A percentile compares a stretch with the other conserved stretches of the same genome.
Conservation (phyloP, 2,329 filamentous ascomycete species). For the Arthrobotrys conoides region DNA sequence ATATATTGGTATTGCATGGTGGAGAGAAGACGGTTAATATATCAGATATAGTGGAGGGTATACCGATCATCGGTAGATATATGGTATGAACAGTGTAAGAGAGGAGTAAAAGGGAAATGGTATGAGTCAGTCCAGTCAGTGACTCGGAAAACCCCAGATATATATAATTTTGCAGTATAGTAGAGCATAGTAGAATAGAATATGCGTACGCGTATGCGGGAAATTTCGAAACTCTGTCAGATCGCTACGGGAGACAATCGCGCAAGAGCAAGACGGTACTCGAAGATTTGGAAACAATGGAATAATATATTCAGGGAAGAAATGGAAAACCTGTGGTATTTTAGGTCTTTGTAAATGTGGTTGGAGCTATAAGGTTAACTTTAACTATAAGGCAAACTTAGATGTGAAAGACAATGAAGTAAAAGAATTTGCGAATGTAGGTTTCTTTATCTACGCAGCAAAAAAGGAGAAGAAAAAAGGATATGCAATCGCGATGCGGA, state of each 20-base stretch:
- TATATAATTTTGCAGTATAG: background rate
- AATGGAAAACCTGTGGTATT: background rate
- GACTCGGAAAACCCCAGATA: background rate
- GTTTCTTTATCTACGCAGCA: background rate
- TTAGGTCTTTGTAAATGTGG: background rate
- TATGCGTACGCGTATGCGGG: too few relatives aligned
- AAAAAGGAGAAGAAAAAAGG: background rate
- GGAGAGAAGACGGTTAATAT: conserved; percentile 14
- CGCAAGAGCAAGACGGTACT: conserved; percentile 15
- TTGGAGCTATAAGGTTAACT: background rate
- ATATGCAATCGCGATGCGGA: conserved; percentile 1
- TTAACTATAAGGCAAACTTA: conserved; percentile 9
- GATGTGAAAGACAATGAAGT: background rate
- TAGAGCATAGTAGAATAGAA: conserved; percentile 2
- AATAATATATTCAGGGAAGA: background rate
- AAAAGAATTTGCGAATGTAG: background rate
- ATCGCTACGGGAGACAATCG: background rate
- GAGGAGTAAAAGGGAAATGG: background rate
- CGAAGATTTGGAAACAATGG: background rate
- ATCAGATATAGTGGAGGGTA: conserved; percentile 1
- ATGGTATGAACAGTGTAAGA: background rate
- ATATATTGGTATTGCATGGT: background rate
- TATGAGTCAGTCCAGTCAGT: background rate
- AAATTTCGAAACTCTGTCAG: background rate
- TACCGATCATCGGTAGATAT: background rate